phyloP scores from a whole-genome alignment of 2,329 filamentous ascomycete species.

The Verticillium dahliae region DNA sequence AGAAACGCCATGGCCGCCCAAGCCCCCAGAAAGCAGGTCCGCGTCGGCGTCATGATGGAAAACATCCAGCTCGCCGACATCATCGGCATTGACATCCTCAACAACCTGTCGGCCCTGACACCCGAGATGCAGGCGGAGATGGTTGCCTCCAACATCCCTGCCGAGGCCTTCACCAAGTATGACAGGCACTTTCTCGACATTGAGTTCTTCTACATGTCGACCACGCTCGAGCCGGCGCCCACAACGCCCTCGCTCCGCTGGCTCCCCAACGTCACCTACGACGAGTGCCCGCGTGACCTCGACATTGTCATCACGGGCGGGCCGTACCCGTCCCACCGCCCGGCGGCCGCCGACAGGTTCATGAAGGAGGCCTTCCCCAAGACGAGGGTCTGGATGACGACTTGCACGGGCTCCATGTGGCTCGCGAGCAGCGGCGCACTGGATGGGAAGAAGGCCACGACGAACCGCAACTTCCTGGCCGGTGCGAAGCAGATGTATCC shows the following conservation, averaged over 20 bases:
- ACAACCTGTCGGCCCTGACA: constrained; percentile 22
- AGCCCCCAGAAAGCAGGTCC: constrained; percentile 15
- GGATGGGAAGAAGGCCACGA: constrained; percentile 29
- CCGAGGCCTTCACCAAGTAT: constrained; percentile 5
- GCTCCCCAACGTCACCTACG: constrained; percentile 30
- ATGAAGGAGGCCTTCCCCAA: constrained; percentile 25
- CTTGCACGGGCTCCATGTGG: constrained; percentile 31
- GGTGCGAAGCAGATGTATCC: constrained; percentile 21
- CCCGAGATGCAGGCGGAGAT: constrained; percentile 10
- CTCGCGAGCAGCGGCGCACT: constrained; percentile 26
- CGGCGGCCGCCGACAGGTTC: constrained; percentile 24
- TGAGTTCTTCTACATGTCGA: constrained; percentile 29
- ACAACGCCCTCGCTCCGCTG: constrained; percentile 23
- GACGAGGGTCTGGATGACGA: constrained; percentile 28
- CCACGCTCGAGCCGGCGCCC: constrained; percentile 21
- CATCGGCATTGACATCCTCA: constrained; percentile 29
- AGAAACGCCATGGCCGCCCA: background rate
- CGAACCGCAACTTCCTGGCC: constrained; percentile 23
- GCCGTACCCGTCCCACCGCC: constrained; percentile 20
- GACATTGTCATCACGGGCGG: constrained; percentile 32
- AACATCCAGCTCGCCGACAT: constrained; percentile 31
- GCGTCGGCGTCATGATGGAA: constrained; percentile 31
- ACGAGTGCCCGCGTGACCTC: constrained; percentile 29
- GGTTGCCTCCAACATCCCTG: background rate
- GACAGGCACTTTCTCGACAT: constrained; percentile 19